These are phyloP conservation scores for Leishmania turanica DNA, from an alignment of 208 protist species.

Conservation along the genomic window DNA sequence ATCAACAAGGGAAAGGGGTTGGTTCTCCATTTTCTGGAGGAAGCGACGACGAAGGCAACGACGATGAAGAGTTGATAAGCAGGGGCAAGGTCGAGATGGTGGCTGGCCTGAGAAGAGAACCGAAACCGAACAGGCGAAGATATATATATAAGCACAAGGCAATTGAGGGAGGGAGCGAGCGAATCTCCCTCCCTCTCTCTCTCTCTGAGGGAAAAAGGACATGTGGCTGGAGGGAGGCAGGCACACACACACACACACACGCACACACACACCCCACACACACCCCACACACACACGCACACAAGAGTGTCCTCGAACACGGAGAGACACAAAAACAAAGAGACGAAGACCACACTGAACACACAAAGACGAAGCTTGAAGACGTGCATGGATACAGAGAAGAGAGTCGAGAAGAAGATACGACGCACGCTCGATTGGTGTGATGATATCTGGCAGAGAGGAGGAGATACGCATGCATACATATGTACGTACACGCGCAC, in stretches of 20 bases:
- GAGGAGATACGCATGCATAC: slow-evolving; percentile 2
- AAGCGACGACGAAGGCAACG: background rate
- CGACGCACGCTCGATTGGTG: no score
- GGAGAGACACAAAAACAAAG: background rate
- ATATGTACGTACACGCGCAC: slow-evolving; percentile 10
- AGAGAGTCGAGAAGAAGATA: background rate
- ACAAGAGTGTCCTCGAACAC: background rate
- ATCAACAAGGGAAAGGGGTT: background rate
- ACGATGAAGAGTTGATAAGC: background rate
- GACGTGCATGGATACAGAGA: background rate
- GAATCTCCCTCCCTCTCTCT: background rate
- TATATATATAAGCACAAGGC: slow-evolving; percentile 7
- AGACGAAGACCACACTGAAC: slow-evolving; percentile 3
- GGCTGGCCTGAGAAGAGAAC: background rate
- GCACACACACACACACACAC: background rate
- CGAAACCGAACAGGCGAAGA: slow-evolving; percentile 7
- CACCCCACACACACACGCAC: background rate
- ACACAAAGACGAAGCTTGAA: background rate
- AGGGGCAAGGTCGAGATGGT: background rate
- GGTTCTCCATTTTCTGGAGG: background rate
- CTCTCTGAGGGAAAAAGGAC: background rate
- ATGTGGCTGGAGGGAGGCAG: background rate
- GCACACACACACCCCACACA: background rate
- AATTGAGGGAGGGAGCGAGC: background rate
- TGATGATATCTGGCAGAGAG: background rate